Percentiles rank a stretch among this genome's conserved stretches.
These are phyloP conservation scores for Geotrichum citri-aurantii DNA, from an alignment of 1,139 yeast genomes.

Conservation along the genomic window DNA sequence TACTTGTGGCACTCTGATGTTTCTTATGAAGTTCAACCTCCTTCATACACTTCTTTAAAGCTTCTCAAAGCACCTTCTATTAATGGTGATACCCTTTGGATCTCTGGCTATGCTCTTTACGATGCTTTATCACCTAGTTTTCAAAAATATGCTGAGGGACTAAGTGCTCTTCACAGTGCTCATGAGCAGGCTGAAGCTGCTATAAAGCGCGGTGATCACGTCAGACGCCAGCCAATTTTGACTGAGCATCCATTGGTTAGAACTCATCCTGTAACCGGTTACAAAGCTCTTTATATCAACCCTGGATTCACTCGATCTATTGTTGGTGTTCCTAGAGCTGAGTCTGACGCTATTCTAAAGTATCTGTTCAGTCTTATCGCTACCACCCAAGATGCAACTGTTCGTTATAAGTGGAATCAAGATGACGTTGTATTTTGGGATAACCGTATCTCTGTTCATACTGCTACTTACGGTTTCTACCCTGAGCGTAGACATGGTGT, in stretches of 20 bases:
- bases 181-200: conserved; percentile 61
- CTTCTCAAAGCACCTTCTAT: conserved; percentile 55
- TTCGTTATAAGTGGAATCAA: conserved; percentile 53
- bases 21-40: conserved; percentile 65
- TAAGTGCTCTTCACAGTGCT: conserved; percentile 63
- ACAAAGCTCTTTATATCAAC: conserved; percentile 54
- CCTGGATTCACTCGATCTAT: conserved; percentile 58
- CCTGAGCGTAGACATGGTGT: conserved; percentile 57
- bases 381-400: conserved; percentile 48
- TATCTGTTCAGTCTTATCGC: conserved; percentile 51
- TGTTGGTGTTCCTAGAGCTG: conserved; percentile 62
- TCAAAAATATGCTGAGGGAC: conserved; percentile 49
- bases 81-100: conserved; percentile 74
- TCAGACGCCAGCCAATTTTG: conserved; percentile 56
- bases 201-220: conserved; percentile 50
- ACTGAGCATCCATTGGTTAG: conserved; percentile 63
- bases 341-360: conserved; percentile 51
- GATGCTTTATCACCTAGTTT: conserved; percentile 59
- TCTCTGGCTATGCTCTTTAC: conserved; percentile 61
- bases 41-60: conserved; percentile 58
- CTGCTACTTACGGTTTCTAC: conserved; percentile 44
- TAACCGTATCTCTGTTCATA: conserved; percentile 58
- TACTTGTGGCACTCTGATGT: conserved; percentile 62
- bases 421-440: conserved; percentile 70
- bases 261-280: conserved; percentile 61